phyloP scores from a whole-genome alignment of 108 stramenopile genomes.

The Nitzschia sp. region DNA sequence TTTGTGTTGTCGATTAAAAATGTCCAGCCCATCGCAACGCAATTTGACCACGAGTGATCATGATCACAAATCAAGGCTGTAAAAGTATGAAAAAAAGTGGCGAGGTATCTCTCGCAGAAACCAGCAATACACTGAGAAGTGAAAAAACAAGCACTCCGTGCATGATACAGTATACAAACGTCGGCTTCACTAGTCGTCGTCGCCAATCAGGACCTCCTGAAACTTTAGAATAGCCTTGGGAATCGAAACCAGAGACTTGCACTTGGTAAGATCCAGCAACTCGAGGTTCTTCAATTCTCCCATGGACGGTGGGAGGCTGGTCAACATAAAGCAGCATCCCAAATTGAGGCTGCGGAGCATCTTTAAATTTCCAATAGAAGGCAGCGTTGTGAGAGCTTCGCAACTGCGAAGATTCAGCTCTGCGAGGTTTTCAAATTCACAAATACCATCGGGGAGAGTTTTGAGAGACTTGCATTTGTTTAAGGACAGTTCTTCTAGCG shows the following conservation, averaged over 20 bases:
- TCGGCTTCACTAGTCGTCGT: background rate
- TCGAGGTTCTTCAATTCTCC: conserved; percentile 34
- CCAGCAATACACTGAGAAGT: background rate
- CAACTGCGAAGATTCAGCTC: conserved; percentile 34
- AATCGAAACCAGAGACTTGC: conserved; percentile 12
- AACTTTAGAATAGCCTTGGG: conserved; percentile 14
- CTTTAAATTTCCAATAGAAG: conserved; percentile 30
- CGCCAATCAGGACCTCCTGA: background rate
- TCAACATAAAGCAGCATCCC: conserved; percentile 35
- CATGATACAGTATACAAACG: background rate
- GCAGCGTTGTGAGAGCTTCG: conserved; percentile 22
- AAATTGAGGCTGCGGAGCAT: conserved; percentile 34
- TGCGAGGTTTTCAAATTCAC: conserved; percentile 16
- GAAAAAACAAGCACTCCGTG: background rate
- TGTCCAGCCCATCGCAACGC: too few species aligned
- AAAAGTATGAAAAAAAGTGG: too few species aligned
- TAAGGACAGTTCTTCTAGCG: conserved; percentile 43
- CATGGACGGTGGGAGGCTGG: conserved; percentile 31
- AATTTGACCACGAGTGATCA: too few species aligned
- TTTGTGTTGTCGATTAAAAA: too few species aligned
- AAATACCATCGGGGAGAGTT: conserved; percentile 30
- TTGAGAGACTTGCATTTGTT: conserved; percentile 48
- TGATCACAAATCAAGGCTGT: too few species aligned
- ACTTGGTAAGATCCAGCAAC: conserved; percentile 39
- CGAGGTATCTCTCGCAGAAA: too few species aligned